A percentile compares a stretch with the other conserved stretches of the same genome.
Conservation (phyloP, 768 basidiomycete genomes). For the Sutorius australiensis region DNA sequence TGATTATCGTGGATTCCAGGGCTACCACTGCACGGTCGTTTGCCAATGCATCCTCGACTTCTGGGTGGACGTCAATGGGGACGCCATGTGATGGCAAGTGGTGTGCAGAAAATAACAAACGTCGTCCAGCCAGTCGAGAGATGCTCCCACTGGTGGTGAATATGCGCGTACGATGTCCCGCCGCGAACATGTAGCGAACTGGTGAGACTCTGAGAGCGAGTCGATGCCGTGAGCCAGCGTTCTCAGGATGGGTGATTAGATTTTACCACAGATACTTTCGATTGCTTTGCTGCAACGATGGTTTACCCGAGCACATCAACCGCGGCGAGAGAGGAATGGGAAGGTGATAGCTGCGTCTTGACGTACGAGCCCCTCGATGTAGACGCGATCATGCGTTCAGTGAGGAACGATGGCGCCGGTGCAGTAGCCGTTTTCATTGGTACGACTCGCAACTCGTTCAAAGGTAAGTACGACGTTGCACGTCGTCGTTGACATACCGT, state of each 20-base stretch:
- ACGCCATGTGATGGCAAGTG: conserved; percentile 6
- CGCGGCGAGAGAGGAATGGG: conserved; percentile 24
- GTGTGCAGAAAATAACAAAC: conserved; percentile 1
- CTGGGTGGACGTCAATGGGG: conserved; percentile 71
- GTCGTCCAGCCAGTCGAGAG: conserved; percentile 4
- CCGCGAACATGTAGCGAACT: conserved; percentile 15
- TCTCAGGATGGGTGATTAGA: not conserved
- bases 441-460: conserved; percentile 81
- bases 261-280: not conserved
- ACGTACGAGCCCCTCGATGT: conserved; percentile 58
- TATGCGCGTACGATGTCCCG: conserved; percentile 2
- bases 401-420: conserved; percentile 62
- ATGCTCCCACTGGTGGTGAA: not conserved
- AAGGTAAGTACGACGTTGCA: conserved; percentile 45
- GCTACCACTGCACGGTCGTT: conserved; percentile 73
- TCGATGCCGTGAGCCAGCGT: not conserved
- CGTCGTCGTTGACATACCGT: conserved; percentile 6
- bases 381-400: conserved; percentile 54
- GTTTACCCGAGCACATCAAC: conserved; percentile 24
- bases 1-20: conserved; percentile 88
- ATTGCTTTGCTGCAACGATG: conserved; percentile 13
- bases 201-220: not conserved
- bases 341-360: conserved; percentile 41
- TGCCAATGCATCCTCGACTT: conserved; percentile 77
- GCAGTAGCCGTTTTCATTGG: conserved; percentile 78